Percentiles rank a stretch among this genome's conserved stretches.
Conservation (phyloP, 371 early-diverging fungal genomes). For the Rhizopus microsporus region DNA sequence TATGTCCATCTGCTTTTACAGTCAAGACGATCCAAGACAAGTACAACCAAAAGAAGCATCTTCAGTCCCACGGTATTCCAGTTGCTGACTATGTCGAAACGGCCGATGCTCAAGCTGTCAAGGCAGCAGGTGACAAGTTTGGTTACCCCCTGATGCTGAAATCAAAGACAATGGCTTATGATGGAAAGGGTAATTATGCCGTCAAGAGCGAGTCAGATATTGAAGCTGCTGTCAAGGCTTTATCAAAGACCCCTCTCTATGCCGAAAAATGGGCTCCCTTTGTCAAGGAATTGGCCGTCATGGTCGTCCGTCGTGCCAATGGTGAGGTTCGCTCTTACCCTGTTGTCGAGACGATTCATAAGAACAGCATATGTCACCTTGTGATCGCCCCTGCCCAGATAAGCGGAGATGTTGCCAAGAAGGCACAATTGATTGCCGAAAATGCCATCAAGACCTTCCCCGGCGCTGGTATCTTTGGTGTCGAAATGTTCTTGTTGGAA, state of each 20-base stretch:
- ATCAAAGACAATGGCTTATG: conserved; percentile 91
- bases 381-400: conserved; percentile 96
- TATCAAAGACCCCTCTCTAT: conserved; percentile 68
- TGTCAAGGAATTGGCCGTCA: conserved; percentile 91
- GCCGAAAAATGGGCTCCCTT: conserved; percentile 95
- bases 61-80: conserved; percentile 64
- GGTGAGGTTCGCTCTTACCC: conserved; percentile 87
- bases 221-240: conserved; percentile 57
- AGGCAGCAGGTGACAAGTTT: conserved; percentile 60
- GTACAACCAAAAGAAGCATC: conserved; percentile 82
- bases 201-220: conserved; percentile 70
- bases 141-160: conserved; percentile 96
- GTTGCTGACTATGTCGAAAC: conserved; percentile 74
- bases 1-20: conserved; percentile 82
- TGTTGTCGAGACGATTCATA: conserved; percentile 94
- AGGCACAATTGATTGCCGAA: conserved; percentile 81
- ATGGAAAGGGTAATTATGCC: conserved; percentile 92
- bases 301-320: conserved; percentile 87
- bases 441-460: conserved; percentile 78
- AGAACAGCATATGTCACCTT: conserved; percentile 91
- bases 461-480: conserved; percentile 94
- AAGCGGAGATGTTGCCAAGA: conserved; percentile 68
- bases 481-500: conserved; percentile 93
- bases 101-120: conserved; percentile 49
- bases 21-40: conserved; percentile 94